Conservation (phyloP, 805 yeast species). For the Candida methanosorbosa region DNA sequence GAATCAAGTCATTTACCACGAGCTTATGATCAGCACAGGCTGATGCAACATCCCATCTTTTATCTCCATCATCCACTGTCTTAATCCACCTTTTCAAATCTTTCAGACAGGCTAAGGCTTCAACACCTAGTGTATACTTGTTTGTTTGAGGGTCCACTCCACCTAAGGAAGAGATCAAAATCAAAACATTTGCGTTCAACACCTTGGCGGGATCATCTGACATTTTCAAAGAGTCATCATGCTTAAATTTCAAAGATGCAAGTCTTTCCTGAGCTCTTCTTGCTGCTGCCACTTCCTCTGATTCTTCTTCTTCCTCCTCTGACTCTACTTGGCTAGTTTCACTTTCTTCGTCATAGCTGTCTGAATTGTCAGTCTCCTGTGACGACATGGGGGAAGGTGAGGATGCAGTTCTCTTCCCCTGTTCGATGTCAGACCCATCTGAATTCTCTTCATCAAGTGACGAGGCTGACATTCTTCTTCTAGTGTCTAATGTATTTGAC, state of each 20-base stretch:
- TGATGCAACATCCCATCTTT: conserved; percentile 72
- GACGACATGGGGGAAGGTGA: too few relatives aligned
- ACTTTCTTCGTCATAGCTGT: background rate
- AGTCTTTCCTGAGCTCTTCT: background rate
- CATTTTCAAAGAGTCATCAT: background rate
- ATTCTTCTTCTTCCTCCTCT: background rate
- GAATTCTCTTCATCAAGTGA: background rate
- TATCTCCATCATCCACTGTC: conserved; percentile 66
- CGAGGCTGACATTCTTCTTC: too few relatives aligned
- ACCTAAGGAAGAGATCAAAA: conserved; percentile 83
- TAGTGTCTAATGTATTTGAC: too few relatives aligned
- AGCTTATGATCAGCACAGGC: conserved; percentile 79
- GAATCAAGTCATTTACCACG: conserved; percentile 62
- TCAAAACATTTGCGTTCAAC: conserved; percentile 65
- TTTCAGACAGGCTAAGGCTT: conserved; percentile 76
- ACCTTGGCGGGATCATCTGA: conserved; percentile 22
- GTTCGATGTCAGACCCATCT: too few relatives aligned
- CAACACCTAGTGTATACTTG: conserved; percentile 74
- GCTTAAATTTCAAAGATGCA: background rate
- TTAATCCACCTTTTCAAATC: conserved; percentile 87
- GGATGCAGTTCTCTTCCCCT: too few relatives aligned
- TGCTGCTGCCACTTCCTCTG: background rate
- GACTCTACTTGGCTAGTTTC: background rate
- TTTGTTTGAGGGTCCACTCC: conserved; percentile 67
- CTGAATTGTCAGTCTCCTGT: too few relatives aligned